A percentile compares a stretch with the other conserved stretches of the same genome.
phyloP scores from a whole-genome alignment of 108 stramenopile genomes.

The Bacterosira constricta region DNA sequence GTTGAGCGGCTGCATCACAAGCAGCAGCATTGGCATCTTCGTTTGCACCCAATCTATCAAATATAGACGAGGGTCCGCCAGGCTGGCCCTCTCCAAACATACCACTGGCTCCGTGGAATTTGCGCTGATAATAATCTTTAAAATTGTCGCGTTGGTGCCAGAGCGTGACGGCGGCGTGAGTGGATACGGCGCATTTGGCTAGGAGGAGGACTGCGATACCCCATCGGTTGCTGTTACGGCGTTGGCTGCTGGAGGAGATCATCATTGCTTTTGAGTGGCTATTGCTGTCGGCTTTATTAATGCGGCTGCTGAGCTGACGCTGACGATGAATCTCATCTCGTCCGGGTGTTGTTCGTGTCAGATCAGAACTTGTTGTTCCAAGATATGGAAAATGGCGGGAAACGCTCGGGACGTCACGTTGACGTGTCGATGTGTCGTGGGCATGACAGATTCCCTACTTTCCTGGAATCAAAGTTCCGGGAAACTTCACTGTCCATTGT shows the following conservation, averaged over 20 bases:
- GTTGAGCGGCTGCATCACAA: background rate
- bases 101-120: background rate
- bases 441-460: too few species aligned
- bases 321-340: too few species aligned
- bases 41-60: background rate
- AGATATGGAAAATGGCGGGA: too few species aligned
- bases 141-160: slow-evolving; percentile 45
- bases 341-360: too few species aligned
- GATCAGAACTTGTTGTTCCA: too few species aligned
- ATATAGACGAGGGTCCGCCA: slow-evolving; percentile 7
- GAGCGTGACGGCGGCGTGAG: slow-evolving; percentile 28
- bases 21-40: background rate
- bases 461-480: too few species aligned
- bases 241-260: too few species aligned
- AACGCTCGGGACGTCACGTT: too few species aligned
- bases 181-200: slow-evolving; percentile 19
- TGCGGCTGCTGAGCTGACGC: too few species aligned
- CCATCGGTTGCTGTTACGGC: slow-evolving; percentile 15
- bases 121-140: slow-evolving; percentile 25
- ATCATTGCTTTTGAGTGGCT: background rate
- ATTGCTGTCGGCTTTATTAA: background rate
- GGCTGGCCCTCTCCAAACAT: slow-evolving; percentile 31
- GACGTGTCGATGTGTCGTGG: too few species aligned
- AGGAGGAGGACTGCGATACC: slow-evolving; percentile 23
- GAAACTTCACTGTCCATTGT: too few species aligned